Evolutionary conservation across 2,329 filamentous ascomycete species (phyloP).

Genomic region (Juglanconis oblonga): DNA sequence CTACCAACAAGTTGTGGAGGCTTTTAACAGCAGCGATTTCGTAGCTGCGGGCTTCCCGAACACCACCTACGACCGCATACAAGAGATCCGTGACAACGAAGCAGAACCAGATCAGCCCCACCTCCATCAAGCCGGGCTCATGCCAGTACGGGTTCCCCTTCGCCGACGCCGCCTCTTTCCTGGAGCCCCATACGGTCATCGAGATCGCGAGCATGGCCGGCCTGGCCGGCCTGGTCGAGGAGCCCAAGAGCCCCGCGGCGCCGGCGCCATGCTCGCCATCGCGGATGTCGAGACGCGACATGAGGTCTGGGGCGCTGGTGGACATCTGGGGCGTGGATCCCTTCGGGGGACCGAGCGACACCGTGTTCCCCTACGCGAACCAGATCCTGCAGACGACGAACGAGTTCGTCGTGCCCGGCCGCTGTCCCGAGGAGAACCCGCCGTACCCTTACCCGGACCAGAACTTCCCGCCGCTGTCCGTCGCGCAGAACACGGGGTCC

Average conservation of each 20-base stretch:
- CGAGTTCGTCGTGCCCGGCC: conserved; percentile 20
- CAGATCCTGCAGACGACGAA: conserved; percentile 37
- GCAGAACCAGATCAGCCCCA: conserved; percentile 40
- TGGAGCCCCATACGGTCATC: conserved; percentile 31
- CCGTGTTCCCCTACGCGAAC: conserved; percentile 39
- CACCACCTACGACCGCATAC: conserved; percentile 26
- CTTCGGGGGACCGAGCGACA: conserved; percentile 39
- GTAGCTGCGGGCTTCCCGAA: conserved; percentile 25
- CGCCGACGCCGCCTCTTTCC: background rate
- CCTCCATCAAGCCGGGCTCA: conserved; percentile 34
- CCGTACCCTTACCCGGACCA: conserved; percentile 35
- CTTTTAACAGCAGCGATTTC: conserved; percentile 36
- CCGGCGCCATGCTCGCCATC: conserved; percentile 33
- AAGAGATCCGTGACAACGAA: conserved; percentile 43
- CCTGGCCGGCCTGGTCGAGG: conserved; percentile 33
- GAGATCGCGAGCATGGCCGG: conserved; percentile 38
- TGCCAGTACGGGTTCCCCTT: background rate
- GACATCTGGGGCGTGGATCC: conserved; percentile 37
- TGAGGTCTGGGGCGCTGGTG: conserved; percentile 37
- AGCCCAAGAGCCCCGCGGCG: conserved; percentile 30
- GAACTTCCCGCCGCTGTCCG: conserved; percentile 30
- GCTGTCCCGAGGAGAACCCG: conserved; percentile 34
- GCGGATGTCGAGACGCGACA: conserved; percentile 37
- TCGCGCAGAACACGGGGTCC: conserved; percentile 23
- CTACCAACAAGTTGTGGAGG: conserved; percentile 38